A percentile compares a stretch with the other conserved stretches of the same genome.
phyloP scores from a whole-genome alignment of 371 early-diverging fungal species.

The Haplosporangium sp. region DNA sequence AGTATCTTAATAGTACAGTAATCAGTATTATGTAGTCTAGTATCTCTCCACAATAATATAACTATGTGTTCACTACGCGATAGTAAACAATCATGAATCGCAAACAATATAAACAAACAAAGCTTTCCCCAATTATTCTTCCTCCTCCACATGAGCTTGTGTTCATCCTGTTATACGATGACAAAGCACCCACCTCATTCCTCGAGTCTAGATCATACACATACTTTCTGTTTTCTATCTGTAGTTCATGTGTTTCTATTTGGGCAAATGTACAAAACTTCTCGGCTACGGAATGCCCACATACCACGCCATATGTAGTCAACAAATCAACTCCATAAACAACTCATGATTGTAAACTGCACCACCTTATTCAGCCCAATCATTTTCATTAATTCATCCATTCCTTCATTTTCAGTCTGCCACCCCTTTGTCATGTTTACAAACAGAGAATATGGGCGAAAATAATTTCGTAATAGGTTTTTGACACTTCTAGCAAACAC shows the following conservation, averaged over 20 bases:
- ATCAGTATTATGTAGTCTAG: too few relatives aligned
- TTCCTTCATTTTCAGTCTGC: too few relatives aligned
- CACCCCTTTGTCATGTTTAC: too few relatives aligned
- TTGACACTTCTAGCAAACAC: neutral
- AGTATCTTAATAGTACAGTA: too few relatives aligned
- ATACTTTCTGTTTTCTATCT: conserved; percentile 8
- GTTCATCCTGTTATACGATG: neutral
- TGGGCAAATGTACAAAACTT: neutral
- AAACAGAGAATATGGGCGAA: too few relatives aligned
- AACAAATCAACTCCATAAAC: neutral
- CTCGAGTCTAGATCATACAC: conserved; percentile 4
- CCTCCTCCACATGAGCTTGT: conserved; percentile 4
- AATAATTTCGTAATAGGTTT: too few relatives aligned
- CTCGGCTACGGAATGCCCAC: neutral
- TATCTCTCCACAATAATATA: too few relatives aligned
- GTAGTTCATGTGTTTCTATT: neutral
- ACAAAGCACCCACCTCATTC: neutral
- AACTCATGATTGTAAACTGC: too few relatives aligned
- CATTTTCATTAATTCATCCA: too few relatives aligned
- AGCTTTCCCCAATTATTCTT: neutral
- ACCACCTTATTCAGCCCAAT: too few relatives aligned
- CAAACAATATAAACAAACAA: neutral
- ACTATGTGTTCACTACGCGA: too few relatives aligned
- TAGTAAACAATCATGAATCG: too few relatives aligned
- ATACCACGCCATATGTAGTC: neutral